These are phyloP conservation scores for Scheffersomyces coipomensis DNA, from an alignment of 805 yeast species.

Conservation along the genomic window DNA sequence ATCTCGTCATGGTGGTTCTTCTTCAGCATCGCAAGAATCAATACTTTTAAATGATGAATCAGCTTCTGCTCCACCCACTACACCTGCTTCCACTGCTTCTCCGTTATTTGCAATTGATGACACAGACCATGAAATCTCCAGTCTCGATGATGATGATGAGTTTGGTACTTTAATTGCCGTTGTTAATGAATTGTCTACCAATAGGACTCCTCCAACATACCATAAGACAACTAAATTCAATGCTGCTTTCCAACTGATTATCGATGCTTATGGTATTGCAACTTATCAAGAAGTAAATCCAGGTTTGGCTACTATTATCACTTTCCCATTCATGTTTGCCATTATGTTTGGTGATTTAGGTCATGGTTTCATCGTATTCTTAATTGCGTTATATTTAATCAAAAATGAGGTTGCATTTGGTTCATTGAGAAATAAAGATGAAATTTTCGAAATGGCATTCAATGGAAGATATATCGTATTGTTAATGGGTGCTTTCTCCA, in stretches of 20 bases:
- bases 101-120: conserved; percentile 25
- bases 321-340: conserved; percentile 82
- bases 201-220: conserved; percentile 68
- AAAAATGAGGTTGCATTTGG: conserved; percentile 52
- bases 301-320: conserved; percentile 69
- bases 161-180: conserved; percentile 33
- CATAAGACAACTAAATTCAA: conserved; percentile 72
- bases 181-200: conserved; percentile 61
- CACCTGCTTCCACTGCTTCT: conserved; percentile 5
- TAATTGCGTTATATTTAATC: conserved; percentile 56
- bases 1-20: conserved; percentile 8
- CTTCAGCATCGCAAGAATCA: conserved; percentile 10
- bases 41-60: conserved; percentile 7
- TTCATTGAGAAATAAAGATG: conserved; percentile 59
- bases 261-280: conserved; percentile 78
- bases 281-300: conserved; percentile 76
- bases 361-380: conserved; percentile 63
- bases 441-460: conserved; percentile 75
- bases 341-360: conserved; percentile 84
- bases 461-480: conserved; percentile 68
- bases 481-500: conserved; percentile 70
- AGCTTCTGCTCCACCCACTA: conserved; percentile 1
- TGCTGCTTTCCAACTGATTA: conserved; percentile 63
- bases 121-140: conserved; percentile 11
- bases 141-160: conserved; percentile 15